These are phyloP conservation scores for Colletotrichum simmondsii DNA, from an alignment of 2,329 filamentous ascomycete species.

Conservation along the genomic window DNA sequence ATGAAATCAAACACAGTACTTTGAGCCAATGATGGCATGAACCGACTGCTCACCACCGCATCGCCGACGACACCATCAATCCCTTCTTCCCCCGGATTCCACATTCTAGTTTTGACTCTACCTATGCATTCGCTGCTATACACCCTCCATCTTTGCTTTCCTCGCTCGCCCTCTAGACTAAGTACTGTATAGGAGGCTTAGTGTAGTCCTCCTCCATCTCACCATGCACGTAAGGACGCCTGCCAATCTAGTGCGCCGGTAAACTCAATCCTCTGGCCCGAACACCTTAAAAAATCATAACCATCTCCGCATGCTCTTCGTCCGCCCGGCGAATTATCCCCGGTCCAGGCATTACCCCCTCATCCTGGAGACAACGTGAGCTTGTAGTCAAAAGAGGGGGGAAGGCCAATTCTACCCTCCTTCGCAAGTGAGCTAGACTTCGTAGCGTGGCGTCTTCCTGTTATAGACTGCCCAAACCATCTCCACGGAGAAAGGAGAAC, in stretches of 20 bases:
- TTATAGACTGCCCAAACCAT: not conserved
- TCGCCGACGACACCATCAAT: not conserved
- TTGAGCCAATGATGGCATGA: not conserved
- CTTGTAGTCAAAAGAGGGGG: not conserved
- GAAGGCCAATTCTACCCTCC: not conserved
- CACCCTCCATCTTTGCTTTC: no score
- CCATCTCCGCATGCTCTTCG: no score
- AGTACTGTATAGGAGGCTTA: not conserved
- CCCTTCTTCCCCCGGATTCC: not conserved
- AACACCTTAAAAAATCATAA: not conserved
- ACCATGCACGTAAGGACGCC: not conserved
- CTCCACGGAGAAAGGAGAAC: not conserved
- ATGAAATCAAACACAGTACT: not conserved
- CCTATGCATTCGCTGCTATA: not conserved
- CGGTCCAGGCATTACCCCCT: not conserved
- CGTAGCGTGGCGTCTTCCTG: no score
- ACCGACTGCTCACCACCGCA: not conserved
- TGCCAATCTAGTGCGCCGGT: not conserved
- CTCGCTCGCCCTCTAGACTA: not conserved
- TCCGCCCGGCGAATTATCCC: not conserved
- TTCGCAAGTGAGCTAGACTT: no score
- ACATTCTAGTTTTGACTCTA: not conserved
- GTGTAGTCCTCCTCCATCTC: not conserved
- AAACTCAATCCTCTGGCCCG: not conserved
- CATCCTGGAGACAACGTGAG: not conserved